These are phyloP conservation scores for Aspergillus costaricaensis DNA, from an alignment of 2,329 filamentous ascomycete genomes.

Conservation along the genomic window DNA sequence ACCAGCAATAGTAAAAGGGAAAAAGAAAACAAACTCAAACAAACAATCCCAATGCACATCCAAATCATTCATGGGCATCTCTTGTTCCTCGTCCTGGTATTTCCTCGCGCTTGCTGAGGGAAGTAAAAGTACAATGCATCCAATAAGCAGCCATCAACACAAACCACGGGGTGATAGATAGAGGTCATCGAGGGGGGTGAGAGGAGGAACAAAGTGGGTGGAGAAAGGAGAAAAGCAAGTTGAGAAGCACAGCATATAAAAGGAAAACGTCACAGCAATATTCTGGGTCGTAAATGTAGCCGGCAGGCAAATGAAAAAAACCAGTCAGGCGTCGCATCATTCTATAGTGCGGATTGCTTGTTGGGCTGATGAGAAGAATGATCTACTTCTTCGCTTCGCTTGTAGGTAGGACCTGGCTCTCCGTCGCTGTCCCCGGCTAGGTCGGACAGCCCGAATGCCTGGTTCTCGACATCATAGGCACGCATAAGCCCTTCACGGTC, in stretches of 20 bases:
- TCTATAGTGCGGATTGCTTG: conserved; percentile 37
- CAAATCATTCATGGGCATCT: conserved; percentile 23
- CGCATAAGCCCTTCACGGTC: conserved; percentile 84
- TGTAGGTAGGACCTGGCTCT: conserved; percentile 39
- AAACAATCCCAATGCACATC: conserved; percentile 17
- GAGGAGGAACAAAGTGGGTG: conserved; percentile 6
- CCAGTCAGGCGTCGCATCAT: conserved; percentile 15
- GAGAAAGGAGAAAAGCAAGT: conserved; percentile 12
- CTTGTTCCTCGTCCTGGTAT: conserved; percentile 19
- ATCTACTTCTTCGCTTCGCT: conserved; percentile 29
- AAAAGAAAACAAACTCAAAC: conserved; percentile 6
- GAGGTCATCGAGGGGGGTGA: background rate
- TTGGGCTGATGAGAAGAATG: conserved; percentile 30
- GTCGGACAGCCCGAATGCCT: conserved; percentile 74
- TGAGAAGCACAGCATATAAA: conserved; percentile 18
- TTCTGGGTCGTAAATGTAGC: conserved; percentile 27
- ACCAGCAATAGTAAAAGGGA: conserved; percentile 10
- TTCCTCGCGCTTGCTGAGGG: conserved; percentile 17
- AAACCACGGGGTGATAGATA: background rate
- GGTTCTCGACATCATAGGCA: conserved; percentile 83
- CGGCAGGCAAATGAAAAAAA: conserved; percentile 11
- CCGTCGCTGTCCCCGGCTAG: conserved; percentile 74
- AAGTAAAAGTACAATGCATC: conserved; percentile 30
- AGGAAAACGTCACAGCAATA: conserved; percentile 27
- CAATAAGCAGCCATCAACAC: conserved; percentile 10